Evolutionary conservation across 1,284 basidiomycete genomes (phyloP).

Genomic region (Thecaphora frezii): DNA sequence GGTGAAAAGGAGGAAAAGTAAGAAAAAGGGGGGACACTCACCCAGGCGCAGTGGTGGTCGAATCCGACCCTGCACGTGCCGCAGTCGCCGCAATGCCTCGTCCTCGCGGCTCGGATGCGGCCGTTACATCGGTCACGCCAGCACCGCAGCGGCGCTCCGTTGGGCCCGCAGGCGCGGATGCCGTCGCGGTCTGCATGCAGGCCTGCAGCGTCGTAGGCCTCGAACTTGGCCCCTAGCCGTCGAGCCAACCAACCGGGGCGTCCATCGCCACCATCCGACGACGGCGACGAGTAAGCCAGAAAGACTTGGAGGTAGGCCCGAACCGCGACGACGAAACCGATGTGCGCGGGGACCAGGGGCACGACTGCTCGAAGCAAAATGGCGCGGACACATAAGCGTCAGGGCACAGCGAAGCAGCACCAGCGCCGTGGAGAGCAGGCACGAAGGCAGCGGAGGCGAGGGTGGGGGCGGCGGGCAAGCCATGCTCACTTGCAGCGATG

Average conservation of each 20-base stretch:
- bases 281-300: constrained; percentile 7
- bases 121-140: constrained; percentile 18
- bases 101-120: constrained; percentile 13
- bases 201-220: neutral
- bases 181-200: neutral
- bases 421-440: too few species aligned
- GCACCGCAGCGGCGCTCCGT: constrained; percentile 20
- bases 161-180: constrained; percentile 4
- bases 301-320: constrained; percentile 23
- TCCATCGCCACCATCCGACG: neutral
- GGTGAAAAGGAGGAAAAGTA: too few species aligned
- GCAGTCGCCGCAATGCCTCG: constrained; percentile 34
- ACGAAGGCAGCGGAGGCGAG: too few species aligned
- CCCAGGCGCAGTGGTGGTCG: constrained; percentile 38
- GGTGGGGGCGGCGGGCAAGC: too few species aligned
- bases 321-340: constrained; percentile 15
- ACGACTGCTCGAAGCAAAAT: constrained; percentile 3
- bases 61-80: constrained; percentile 24
- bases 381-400: neutral
- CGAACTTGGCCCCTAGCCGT: constrained; percentile 6
- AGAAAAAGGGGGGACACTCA: too few species aligned
- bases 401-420: too few species aligned
- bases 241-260: constrained; percentile 3
- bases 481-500: too few species aligned
- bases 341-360: constrained; percentile 17